phyloP scores from a whole-genome alignment of 169 alveolate genomes.

The Sarcocystis neurona region DNA sequence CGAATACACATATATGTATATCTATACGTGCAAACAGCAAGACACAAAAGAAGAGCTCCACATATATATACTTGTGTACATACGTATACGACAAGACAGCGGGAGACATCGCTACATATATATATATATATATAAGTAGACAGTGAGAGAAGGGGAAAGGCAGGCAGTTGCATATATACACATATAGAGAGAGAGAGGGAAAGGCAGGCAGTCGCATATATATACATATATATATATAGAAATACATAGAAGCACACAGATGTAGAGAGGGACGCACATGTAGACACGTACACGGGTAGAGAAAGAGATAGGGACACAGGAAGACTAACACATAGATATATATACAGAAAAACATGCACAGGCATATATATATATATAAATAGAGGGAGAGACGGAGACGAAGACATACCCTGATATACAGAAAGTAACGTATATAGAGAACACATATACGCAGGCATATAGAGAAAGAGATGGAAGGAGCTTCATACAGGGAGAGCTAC shows the following conservation, averaged over 20 bases:
- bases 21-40: background rate
- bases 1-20: background rate
- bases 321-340: background rate
- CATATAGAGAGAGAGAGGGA: background rate
- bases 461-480: background rate
- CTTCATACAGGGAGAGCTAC: background rate
- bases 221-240: background rate
- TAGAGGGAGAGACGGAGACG: background rate
- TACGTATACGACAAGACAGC: background rate
- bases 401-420: background rate
- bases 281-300: background rate
- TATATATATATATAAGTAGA: background rate
- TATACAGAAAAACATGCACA: background rate
- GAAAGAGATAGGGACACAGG: background rate
- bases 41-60: background rate
- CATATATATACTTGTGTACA: too few relatives aligned
- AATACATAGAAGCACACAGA: background rate
- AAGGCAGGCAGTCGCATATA: background rate
- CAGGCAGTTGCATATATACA: background rate
- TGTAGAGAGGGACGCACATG: background rate
- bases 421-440: background rate
- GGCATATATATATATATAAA: background rate
- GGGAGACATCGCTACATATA: background rate
- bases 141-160: background rate
- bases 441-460: background rate